phyloP scores from a whole-genome alignment of 805 yeast species.

The Myxozyma melibiosi region DNA sequence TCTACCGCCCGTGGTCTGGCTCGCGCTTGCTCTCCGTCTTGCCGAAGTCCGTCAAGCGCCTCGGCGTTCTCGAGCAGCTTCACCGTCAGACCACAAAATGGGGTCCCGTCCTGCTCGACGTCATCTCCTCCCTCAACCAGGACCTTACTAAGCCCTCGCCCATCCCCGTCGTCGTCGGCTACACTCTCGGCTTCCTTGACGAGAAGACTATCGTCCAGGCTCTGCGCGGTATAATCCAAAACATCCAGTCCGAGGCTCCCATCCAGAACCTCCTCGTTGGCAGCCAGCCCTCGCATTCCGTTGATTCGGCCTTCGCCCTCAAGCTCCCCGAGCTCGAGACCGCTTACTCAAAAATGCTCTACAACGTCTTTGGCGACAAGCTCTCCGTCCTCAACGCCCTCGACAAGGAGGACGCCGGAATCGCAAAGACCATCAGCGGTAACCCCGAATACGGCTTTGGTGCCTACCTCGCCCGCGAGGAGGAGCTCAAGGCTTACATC shows the following conservation, averaged over 20 bases:
- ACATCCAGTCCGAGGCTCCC: conserved; percentile 57
- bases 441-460: conserved; percentile 89
- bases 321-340: conserved; percentile 56
- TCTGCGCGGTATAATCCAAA: conserved; percentile 53
- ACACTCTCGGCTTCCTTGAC: conserved; percentile 53
- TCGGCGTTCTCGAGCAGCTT: conserved; percentile 72
- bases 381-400: conserved; percentile 64
- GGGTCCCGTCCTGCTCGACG: conserved; percentile 74
- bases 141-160: conserved; percentile 29
- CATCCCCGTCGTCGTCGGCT: conserved; percentile 52
- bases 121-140: conserved; percentile 57
- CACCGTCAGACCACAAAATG: conserved; percentile 50
- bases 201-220: conserved; percentile 47
- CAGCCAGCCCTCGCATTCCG: conserved; percentile 34
- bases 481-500: conserved; percentile 52
- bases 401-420: conserved; percentile 48
- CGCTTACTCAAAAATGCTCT: conserved; percentile 73
- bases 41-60: conserved; percentile 57
- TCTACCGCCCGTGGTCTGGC: conserved; percentile 73
- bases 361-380: conserved; percentile 62
- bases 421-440: conserved; percentile 45
- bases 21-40: conserved; percentile 52
- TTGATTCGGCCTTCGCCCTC: conserved; percentile 30
- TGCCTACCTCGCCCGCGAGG: conserved; percentile 59
- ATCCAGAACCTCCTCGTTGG: conserved; percentile 68